phyloP scores from a whole-genome alignment of 1,139 yeast genomes.

The Diutina catenulata region DNA sequence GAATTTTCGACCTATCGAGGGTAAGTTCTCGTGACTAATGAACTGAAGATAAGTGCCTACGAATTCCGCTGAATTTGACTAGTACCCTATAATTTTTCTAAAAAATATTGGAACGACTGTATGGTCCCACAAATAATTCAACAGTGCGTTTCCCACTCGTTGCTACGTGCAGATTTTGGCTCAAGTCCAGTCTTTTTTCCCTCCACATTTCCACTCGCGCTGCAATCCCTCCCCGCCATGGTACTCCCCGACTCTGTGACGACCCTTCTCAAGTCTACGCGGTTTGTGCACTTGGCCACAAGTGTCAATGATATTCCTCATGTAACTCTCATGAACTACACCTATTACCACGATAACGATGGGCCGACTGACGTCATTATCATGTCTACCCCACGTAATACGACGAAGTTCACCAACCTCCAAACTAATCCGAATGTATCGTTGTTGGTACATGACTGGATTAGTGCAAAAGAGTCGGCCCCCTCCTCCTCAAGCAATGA shows the following conservation, averaged over 20 bases:
- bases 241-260: conserved; percentile 40
- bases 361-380: conserved; percentile 45
- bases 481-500: conserved; percentile 7
- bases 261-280: conserved; percentile 41
- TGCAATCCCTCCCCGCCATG: not conserved
- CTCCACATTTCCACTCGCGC: no score
- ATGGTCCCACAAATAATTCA: no score
- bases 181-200: no score
- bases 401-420: conserved; percentile 64
- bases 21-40: no score
- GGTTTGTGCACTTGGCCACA: conserved; percentile 76
- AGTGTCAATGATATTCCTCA: conserved; percentile 60
- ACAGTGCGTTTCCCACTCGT: no score
- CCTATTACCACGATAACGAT: conserved; percentile 36
- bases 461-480: conserved; percentile 33
- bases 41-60: no score
- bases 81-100: no score
- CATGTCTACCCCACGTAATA: conserved; percentile 54
- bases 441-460: conserved; percentile 80
- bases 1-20: no score
- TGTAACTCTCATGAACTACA: conserved; percentile 81
- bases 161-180: no score
- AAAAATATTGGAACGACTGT: no score
- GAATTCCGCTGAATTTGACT: no score
- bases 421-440: conserved; percentile 62